Evolutionary conservation across 129 eudicot species (phyloP), one percentile per base, ranked within the genome.

Genomic region (Tanacetum coccineum): DNA sequence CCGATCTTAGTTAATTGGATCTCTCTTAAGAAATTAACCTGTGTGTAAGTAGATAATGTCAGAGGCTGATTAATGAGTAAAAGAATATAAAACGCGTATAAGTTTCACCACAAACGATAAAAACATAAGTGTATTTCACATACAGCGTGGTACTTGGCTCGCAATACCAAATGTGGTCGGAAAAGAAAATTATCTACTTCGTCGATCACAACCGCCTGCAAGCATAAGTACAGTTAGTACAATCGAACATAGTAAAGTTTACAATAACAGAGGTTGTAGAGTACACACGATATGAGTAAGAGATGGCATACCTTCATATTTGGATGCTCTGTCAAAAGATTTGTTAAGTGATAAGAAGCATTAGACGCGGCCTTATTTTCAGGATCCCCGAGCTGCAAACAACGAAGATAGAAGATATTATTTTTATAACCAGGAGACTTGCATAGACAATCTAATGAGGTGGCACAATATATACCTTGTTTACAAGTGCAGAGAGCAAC

Each of bases 171-270:
- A 64, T 87, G 97, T 47, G 95, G 99, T 47, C 99, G 87, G 42
- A 94, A 94, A 25, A 94, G 83, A 70, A 94, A 94, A 74, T 82
- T 82, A 79, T 94, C 97, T 74, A 94, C 99, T 77, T 94, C 99
- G 11, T 89, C 93, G 51, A 94, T 87, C 79, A 94, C 97, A 76
- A 89, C 99, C 39, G 81, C 88, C 99, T 94, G 45, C 67, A 59
- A 19, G 44, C 30, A 40, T 45, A 19, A 9, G 44, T 60, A 26
- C 53, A 50, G 25, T 62, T 62, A 62, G 59, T 45, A 61, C 47
- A 20, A 48, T 48, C 10, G 49, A 22, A 4, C 19, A 36, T 58
- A 39, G 3, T 20, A 59, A 14, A 13, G 10, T 21, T 25, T 44
- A 55, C 54, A 8, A 11, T 10, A 57, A 36, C 42, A 36, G 42